Evolutionary conservation across 306 rosid species (phyloP).

Genomic region (Hylodesmum podocarpum): DNA sequence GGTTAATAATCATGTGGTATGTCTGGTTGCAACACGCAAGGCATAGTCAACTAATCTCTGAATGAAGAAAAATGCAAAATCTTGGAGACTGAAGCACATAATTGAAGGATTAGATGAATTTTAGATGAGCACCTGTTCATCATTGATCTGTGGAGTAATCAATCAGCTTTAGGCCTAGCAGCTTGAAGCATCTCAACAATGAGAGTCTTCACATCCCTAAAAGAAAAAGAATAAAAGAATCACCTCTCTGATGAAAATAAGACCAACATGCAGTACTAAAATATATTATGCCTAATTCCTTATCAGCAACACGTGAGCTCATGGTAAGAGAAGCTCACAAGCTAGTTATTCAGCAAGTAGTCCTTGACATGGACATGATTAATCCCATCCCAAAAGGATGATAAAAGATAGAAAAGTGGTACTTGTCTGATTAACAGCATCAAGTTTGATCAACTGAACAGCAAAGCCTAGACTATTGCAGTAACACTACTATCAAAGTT

Average conservation of each 20-base stretch:
- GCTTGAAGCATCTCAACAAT: constrained; percentile 96
- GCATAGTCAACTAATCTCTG: constrained; percentile 6
- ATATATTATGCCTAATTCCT: not conserved
- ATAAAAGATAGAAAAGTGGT: not conserved
- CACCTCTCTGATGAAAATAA: not conserved
- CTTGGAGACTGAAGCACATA: not conserved
- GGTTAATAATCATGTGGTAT: not conserved
- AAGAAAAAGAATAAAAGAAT: constrained; percentile 20
- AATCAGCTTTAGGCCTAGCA: constrained; percentile 54
- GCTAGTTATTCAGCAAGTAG: not conserved
- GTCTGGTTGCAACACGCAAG: constrained; percentile 5
- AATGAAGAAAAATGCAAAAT: constrained; percentile 21
- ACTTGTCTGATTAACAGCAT: not conserved
- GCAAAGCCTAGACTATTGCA: not conserved
- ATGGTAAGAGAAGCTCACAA: not conserved
- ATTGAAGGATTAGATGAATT: constrained; percentile 10
- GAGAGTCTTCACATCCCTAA: constrained; percentile 88
- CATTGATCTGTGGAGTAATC: constrained; percentile 25
- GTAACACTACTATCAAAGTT: not conserved
- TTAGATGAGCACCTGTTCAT: constrained; percentile 42
- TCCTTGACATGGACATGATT: constrained; percentile 16
- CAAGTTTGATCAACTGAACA: constrained; percentile 4
- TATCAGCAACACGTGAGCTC: not conserved
- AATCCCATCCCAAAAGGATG: not conserved
- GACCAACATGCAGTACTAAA: constrained; percentile 6